Evolutionary conservation across 768 basidiomycete species (phyloP), one percentile per base, ranked within the genome.

Genomic region (Pleurotus ostreatus): DNA sequence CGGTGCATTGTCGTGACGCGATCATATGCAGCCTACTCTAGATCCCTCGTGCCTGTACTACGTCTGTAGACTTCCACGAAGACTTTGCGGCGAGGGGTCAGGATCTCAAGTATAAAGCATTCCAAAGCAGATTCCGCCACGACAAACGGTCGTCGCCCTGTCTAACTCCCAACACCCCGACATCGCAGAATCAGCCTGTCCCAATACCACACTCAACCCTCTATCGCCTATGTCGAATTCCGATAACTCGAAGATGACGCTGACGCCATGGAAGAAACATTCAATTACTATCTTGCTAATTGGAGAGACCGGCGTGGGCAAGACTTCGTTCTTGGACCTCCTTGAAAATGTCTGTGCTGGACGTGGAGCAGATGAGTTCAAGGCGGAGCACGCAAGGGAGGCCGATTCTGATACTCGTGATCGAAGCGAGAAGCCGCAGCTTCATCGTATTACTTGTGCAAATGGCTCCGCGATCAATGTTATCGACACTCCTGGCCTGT

Each of bases 401-500:
- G 60, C 58, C 45, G 61, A 62, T 7, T 8, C 30, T 3, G 38
- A 12, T 15, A 41, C 46, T n/a, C 58, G 47, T 11, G 43, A 53
- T 20, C 37, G 51, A 11, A 62, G 60, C 16, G 56, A 56, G 13
- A 38, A 30, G n/a, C 56, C 61, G 5, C 58, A 48, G 49, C 30
- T 56, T 15, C 60, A 62, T 44, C 45, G 37, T 15, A 55, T 62
- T 38, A 37, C 16, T 1, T 54, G 59, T 49, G 22, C 30, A 11
- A 60, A 62, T 15, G 59, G 57, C 1, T 25, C 46, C 20, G 45
- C 39, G 38, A 39, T 69, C 15, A 58, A 61, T 40, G 60, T 69
- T 15, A 58, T 69, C 15, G 68, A 69, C 51, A 68, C 67, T n/a
- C 68, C 68, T 26, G 68, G 68, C 7, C 64, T 69, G 9, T 61